Evolutionary conservation across 2,329 filamentous ascomycete genomes (phyloP).

Genomic region (Cryoendolithus antarcticus): DNA sequence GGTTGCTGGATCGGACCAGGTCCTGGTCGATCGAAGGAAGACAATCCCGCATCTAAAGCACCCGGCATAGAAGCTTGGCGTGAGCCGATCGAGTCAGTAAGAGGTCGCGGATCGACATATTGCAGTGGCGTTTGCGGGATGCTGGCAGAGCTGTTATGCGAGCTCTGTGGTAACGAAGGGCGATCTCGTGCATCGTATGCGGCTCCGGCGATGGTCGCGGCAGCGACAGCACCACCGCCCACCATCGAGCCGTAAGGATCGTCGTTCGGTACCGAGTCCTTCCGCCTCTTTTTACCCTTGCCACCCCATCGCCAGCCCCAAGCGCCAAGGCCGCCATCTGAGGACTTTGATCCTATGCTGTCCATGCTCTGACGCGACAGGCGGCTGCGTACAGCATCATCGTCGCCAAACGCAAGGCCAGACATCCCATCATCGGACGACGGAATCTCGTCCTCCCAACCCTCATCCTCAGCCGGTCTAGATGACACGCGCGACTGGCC

Average conservation of each 20-base stretch:
- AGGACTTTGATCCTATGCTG: constrained; percentile 40
- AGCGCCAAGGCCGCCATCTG: constrained; percentile 32
- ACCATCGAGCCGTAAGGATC: neutral
- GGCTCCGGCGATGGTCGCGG: constrained; percentile 30
- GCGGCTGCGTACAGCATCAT: constrained; percentile 20
- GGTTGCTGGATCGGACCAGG: constrained; percentile 70
- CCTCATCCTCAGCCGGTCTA: constrained; percentile 34
- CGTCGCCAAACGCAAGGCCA: constrained; percentile 49
- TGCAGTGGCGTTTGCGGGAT: constrained; percentile 45
- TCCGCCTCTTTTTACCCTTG: constrained; percentile 33
- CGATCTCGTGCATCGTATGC: constrained; percentile 31
- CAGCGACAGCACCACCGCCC: constrained; percentile 25
- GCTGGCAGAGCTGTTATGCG: constrained; percentile 37
- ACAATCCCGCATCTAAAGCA: constrained; percentile 10
- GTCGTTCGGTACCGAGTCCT: constrained; percentile 4
- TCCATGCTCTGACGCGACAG: constrained; percentile 35
- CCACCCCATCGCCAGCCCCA: constrained; percentile 52
- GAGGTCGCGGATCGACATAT: constrained; percentile 54
- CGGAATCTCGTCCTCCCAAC: constrained; percentile 43
- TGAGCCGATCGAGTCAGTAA: constrained; percentile 52
- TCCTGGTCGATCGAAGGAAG: constrained; percentile 24
- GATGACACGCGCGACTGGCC: constrained; percentile 4
- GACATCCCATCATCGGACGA: constrained; percentile 38
- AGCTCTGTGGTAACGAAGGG: constrained; percentile 6
- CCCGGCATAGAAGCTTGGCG: constrained; percentile 18